Conservation (phyloP, 1,284 basidiomycete species). For the Cyathus olla region DNA sequence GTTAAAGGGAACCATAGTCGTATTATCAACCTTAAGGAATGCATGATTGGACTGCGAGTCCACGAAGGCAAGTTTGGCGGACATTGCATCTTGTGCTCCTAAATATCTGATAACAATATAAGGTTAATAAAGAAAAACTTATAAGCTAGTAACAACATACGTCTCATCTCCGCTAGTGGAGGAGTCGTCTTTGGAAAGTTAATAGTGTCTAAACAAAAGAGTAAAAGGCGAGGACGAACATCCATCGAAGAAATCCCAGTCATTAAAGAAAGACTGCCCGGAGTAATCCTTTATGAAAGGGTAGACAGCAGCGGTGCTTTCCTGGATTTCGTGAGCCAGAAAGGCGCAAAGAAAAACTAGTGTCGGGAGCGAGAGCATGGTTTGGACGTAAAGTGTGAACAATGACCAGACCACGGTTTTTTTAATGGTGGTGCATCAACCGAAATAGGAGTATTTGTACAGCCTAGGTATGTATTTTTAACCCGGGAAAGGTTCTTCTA, state of each 20-base stretch:
- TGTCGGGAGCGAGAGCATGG: too few relatives aligned
- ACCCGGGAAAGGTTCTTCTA: too few relatives aligned
- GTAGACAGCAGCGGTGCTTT: not conserved
- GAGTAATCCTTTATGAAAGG: not conserved
- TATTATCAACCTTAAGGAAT: slow-evolving; percentile 81
- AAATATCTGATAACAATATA: slow-evolving; percentile 56
- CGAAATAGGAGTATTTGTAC: too few relatives aligned
- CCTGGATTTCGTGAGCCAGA: too few relatives aligned
- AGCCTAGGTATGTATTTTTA: too few relatives aligned
- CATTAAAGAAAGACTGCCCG: not conserved
- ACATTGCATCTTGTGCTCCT: slow-evolving; percentile 57
- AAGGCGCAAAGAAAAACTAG: too few relatives aligned
- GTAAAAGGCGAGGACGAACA: not conserved
- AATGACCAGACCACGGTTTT: too few relatives aligned
- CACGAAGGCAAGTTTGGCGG: slow-evolving; percentile 70
- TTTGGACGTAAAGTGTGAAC: too few relatives aligned
- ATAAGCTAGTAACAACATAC: too few relatives aligned
- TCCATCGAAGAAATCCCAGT: not conserved
- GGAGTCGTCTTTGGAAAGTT: slow-evolving; percentile 62
- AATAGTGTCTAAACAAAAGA: too few relatives aligned
- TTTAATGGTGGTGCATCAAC: too few relatives aligned
- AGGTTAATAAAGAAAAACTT: too few relatives aligned
- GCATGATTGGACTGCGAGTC: slow-evolving; percentile 67
- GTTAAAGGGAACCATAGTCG: slow-evolving; percentile 64
- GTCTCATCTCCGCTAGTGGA: slow-evolving; percentile 75